Conservation (phyloP, 768 basidiomycete genomes). For the Mycena floridula region DNA sequence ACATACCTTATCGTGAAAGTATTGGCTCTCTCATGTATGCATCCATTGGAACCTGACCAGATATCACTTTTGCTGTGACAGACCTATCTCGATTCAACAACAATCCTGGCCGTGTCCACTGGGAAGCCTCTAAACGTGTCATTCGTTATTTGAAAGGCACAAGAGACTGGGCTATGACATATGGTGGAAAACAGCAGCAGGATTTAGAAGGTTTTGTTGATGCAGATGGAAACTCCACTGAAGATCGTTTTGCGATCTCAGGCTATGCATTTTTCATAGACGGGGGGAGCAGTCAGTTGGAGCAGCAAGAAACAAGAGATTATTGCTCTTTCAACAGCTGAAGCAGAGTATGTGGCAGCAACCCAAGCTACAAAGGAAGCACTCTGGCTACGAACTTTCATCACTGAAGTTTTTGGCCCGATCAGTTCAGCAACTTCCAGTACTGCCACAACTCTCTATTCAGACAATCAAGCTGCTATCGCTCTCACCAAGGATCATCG, state of each 20-base stretch:
- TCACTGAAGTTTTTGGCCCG: slow-evolving; percentile 5
- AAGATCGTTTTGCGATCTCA: slow-evolving; percentile 2
- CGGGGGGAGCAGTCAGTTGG: slow-evolving; percentile 7
- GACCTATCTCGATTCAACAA: slow-evolving; percentile 17
- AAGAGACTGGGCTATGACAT: slow-evolving; percentile 7
- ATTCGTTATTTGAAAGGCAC: slow-evolving; percentile 24
- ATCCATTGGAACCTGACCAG: slow-evolving; percentile 20
- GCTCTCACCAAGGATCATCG: slow-evolving; percentile 13
- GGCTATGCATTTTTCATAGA: slow-evolving; percentile 12
- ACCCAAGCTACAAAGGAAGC: slow-evolving; percentile 9
- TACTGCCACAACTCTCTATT: neutral
- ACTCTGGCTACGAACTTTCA: slow-evolving; percentile 7
- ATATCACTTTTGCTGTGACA: slow-evolving; percentile 22
- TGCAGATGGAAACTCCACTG: slow-evolving; percentile 7
- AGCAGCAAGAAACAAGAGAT: slow-evolving; percentile 4
- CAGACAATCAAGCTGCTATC: slow-evolving; percentile 2
- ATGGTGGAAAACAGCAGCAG: slow-evolving; percentile 1
- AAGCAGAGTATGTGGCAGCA: slow-evolving; percentile 6
- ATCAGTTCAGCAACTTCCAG: neutral
- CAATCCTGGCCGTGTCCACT: slow-evolving; percentile 22
- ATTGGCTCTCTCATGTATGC: slow-evolving; percentile 22
- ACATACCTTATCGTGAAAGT: slow-evolving; percentile 14
- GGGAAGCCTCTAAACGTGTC: slow-evolving; percentile 23
- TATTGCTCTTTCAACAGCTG: slow-evolving; percentile 2
- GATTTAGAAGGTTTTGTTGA: slow-evolving; percentile 2